Evolutionary conservation across 2,329 filamentous ascomycete species (phyloP).

Genomic region (Shiraia sp.): DNA sequence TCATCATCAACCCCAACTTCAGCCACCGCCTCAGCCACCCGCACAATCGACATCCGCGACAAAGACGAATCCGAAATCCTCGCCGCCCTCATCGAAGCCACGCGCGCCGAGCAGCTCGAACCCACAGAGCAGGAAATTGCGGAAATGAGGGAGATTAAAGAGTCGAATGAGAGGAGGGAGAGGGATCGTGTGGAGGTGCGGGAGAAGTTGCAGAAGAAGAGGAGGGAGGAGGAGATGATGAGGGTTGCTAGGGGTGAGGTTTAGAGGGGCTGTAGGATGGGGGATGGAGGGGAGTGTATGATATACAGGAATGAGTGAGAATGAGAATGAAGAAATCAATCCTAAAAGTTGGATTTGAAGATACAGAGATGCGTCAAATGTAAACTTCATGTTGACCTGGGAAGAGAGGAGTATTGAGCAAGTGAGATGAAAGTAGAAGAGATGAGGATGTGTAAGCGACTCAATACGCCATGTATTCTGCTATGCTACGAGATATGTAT

Average conservation of each 20-base stretch:
- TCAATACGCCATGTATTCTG: no score
- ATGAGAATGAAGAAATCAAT: no score
- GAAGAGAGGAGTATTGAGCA: no score
- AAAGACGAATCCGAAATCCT: constrained; percentile 66
- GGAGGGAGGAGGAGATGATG: constrained; percentile 64
- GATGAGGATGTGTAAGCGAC: no score
- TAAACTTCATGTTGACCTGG: no score
- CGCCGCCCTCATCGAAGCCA: constrained; percentile 63
- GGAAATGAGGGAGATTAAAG: constrained; percentile 62
- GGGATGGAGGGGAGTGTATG: constrained; percentile 7
- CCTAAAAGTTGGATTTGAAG: no score
- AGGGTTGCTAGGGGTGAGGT: constrained; percentile 54
- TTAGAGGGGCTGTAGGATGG: constrained; percentile 1
- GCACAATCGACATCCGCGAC: constrained; percentile 62
- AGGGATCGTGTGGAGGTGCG: constrained; percentile 60
- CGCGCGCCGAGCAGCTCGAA: constrained; percentile 61
- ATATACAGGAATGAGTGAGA: no score
- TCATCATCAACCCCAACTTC: constrained; percentile 18
- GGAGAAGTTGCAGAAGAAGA: constrained; percentile 60
- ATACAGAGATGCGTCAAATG: no score
- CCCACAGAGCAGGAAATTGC: constrained; percentile 63
- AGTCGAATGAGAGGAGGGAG: constrained; percentile 55
- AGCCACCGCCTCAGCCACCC: constrained; percentile 43
- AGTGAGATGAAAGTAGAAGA: no score
- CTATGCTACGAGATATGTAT: no score